These are phyloP conservation scores for Arachnomyces sp. DNA, from an alignment of 2,329 filamentous ascomycete genomes.

Conservation along the genomic window DNA sequence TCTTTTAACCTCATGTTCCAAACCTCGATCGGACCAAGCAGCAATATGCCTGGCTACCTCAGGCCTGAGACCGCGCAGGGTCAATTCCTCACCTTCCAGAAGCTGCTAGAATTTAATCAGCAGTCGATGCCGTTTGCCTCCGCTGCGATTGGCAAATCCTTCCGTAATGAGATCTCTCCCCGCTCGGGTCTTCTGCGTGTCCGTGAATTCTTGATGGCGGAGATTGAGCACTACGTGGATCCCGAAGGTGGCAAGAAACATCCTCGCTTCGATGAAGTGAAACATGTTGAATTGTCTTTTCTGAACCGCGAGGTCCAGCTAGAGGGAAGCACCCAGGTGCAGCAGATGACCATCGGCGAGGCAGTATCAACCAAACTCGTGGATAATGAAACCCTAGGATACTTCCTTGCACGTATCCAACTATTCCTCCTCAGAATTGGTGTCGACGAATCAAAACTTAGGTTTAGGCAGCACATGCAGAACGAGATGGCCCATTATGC, in stretches of 20 bases:
- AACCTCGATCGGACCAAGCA: conserved; percentile 86
- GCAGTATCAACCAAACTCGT: conserved; percentile 77
- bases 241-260: conserved; percentile 94
- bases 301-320: conserved; percentile 81
- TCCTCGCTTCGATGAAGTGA: conserved; percentile 74
- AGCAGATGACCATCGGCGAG: conserved; percentile 70
- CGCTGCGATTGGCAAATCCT: conserved; percentile 94
- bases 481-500: conserved; percentile 92
- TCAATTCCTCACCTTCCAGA: conserved; percentile 94
- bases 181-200: conserved; percentile 85
- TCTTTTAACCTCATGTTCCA: conserved; percentile 99
- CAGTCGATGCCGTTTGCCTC: conserved; percentile 94
- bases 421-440: conserved; percentile 85
- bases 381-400: conserved; percentile 95
- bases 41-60: conserved; percentile 76
- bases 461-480: conserved; percentile 95
- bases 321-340: conserved; percentile 69
- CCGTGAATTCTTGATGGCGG: conserved; percentile 96
- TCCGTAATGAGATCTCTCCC: conserved; percentile 96
- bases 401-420: conserved; percentile 91
- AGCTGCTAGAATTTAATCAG: conserved; percentile 94
- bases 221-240: conserved; percentile 98
- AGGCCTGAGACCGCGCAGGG: conserved; percentile 95
- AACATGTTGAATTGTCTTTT: conserved; percentile 73
- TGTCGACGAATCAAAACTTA: conserved; percentile 77